phyloP scores from a whole-genome alignment of 345 rosid species.

The Corchorus capsularis region DNA sequence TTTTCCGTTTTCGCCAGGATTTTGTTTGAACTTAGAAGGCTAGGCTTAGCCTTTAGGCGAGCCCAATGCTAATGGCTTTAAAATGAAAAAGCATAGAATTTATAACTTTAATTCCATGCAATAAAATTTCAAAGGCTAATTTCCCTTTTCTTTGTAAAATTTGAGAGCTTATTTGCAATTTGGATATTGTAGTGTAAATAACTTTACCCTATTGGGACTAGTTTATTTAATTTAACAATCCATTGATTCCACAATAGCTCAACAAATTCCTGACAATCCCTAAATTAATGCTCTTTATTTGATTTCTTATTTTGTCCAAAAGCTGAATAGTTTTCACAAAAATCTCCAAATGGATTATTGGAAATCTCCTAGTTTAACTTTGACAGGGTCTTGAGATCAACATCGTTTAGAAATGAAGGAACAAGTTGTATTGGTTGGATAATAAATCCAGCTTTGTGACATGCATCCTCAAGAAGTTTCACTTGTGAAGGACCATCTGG shows the following conservation, averaged over 20 bases:
- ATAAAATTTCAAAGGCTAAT: too few relatives aligned
- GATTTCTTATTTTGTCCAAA: too few relatives aligned
- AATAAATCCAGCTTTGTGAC: constrained; percentile 65
- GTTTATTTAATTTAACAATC: neutral
- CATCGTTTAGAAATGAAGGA: constrained; percentile 51
- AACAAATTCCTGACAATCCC: neutral
- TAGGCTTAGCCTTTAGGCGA: neutral
- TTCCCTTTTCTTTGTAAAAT: too few relatives aligned
- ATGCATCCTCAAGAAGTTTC: constrained; percentile 67
- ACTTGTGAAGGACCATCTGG: constrained; percentile 68
- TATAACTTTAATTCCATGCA: too few relatives aligned
- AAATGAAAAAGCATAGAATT: too few relatives aligned
- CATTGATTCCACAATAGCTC: neutral
- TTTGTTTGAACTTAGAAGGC: neutral
- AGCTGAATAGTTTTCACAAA: too few relatives aligned
- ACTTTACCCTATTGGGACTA: too few relatives aligned
- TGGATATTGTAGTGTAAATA: too few relatives aligned
- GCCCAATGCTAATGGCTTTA: neutral
- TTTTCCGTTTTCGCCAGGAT: neutral
- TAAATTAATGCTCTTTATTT: neutral
- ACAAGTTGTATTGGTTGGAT: constrained; percentile 58
- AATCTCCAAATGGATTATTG: neutral
- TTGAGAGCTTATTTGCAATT: too few relatives aligned
- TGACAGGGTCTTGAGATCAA: constrained; percentile 43
- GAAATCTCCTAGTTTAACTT: neutral